A percentile compares a stretch with the other conserved stretches of the same genome.
These are phyloP conservation scores for Linderniella brevidens DNA, from an alignment of 257 asterid species.

Conservation along the genomic window DNA sequence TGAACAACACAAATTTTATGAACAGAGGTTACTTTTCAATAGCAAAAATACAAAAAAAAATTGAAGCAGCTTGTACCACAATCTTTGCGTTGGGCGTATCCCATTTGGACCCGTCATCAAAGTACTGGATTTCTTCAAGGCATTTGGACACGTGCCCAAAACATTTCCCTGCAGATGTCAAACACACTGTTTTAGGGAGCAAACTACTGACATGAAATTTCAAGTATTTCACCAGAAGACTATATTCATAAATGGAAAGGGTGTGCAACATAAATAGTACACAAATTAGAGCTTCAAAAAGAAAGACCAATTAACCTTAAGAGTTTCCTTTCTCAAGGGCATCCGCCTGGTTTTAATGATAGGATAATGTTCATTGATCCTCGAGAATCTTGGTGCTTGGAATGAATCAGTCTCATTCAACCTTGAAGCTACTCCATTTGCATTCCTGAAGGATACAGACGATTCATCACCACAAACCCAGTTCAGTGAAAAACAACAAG, in stretches of 20 bases:
- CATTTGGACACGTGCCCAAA: slow-evolving; percentile 16
- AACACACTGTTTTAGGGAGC: too few species aligned
- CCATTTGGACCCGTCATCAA: slow-evolving; percentile 20
- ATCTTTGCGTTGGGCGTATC: slow-evolving; percentile 3
- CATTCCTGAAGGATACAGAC: slow-evolving; percentile 22
- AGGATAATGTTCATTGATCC: slow-evolving; percentile 50
- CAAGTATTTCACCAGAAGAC: too few species aligned
- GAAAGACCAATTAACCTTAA: slow-evolving; percentile 29
- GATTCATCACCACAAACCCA: slow-evolving; percentile 1
- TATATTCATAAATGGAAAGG: too few species aligned
- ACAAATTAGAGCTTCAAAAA: too few species aligned
- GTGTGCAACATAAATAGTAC: too few species aligned
- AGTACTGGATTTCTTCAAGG: slow-evolving; percentile 16
- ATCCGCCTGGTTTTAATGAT: slow-evolving; percentile 45
- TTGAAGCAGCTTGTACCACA: slow-evolving; percentile 23
- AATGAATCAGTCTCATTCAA: slow-evolving; percentile 28
- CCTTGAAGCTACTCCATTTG: slow-evolving; percentile 29
- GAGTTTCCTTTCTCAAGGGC: slow-evolving; percentile 32
- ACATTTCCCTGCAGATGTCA: slow-evolving; percentile 30
- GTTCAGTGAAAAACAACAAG: slow-evolving; percentile 2
- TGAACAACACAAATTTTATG: slow-evolving; percentile 6
- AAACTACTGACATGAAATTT: too few species aligned
- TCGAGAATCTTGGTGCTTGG: slow-evolving; percentile 41
- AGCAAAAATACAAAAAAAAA: slow-evolving; percentile 6
- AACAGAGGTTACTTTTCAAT: slow-evolving; percentile 2